Base-by-base conservation (phyloP, 768 basidiomycete genomes). In the Hortiboletus flavorubellus region DNA sequence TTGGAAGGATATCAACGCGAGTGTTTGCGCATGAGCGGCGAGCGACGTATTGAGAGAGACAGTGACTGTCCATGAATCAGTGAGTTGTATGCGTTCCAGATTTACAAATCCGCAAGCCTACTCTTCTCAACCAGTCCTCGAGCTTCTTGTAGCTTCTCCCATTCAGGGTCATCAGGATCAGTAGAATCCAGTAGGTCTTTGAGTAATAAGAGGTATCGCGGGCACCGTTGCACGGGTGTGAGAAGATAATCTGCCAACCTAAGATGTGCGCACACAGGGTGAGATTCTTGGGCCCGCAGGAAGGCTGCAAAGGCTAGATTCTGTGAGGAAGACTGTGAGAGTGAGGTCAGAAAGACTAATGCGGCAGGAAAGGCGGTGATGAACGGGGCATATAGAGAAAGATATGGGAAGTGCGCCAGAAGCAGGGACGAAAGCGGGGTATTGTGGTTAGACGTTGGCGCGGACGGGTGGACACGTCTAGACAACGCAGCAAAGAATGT, bases 311-410 rank as follows among this genome's bases (percentile, higher is more conserved):
- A 93, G 0, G 75, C 62, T 64, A 45, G 71, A 64, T 60, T 64
- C 54, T n/a, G 71, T 2, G 78, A 69, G 23, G 78, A 67, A 5
- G 77, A 69, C 0, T 80, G 75, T 6, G 80, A 75, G n/a, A 88
- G 74, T 35, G 78, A 75, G 6, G 77, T 70, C 48, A 91, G 76
- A 14, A 83, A 73, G 1, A 84, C 73, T 9, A 91, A 76, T 18
- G 85, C 79, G 2, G 82, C 72, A 8, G 89, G 81, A 66, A 93
- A 95, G 1, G 87, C 78, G 11, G 89, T 88, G 49, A 94, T 79
- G 63, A 93, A 93, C 0, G 89, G 91, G 16, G 82, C 90, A 72
- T 93, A 94, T 16, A 94, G 76, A 4, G 91, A 92, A 15, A 94
- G 77, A 66, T 93, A 95, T 0, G 92, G 93, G 58, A 93, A 91